phyloP scores from a whole-genome alignment of 169 alveolate genomes.

The Cryptosporidium viatorum region DNA sequence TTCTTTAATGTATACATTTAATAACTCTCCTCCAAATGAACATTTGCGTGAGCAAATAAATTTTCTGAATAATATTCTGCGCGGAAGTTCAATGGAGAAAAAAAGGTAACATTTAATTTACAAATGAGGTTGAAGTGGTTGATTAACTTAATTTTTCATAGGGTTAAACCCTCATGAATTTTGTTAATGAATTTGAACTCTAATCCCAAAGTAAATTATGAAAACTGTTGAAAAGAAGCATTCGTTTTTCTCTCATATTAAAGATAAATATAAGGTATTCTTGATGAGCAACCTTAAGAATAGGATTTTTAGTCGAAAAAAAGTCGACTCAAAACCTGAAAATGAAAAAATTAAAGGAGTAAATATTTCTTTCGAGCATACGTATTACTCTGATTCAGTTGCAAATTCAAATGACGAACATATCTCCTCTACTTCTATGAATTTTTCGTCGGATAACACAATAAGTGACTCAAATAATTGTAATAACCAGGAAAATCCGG shows the following conservation, averaged over 20 bases:
- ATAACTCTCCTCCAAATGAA: neutral
- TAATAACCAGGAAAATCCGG: neutral
- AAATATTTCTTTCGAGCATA: neutral
- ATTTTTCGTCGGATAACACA: neutral
- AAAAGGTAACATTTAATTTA: conserved; percentile 18
- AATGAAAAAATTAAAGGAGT: neutral
- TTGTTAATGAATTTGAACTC: neutral
- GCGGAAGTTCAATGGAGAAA: conserved; percentile 73
- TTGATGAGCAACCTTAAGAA: neutral
- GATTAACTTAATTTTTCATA: neutral
- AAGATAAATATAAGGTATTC: conserved; percentile 1
- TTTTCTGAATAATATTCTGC: conserved; percentile 49
- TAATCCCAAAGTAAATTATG: neutral
- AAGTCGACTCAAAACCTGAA: too few species aligned
- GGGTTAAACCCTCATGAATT: neutral
- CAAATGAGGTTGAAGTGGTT: neutral
- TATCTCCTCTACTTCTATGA: neutral
- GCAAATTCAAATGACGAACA: neutral
- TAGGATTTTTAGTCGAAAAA: neutral
- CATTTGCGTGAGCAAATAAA: conserved; percentile 36
- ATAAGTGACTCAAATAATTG: neutral
- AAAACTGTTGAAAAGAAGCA: neutral
- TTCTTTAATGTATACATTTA: neutral
- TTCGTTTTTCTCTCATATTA: neutral
- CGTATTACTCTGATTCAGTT: neutral